Evolutionary conservation across 352 stramenopile genomes (phyloP).

Genomic region (Thalassiosira mediterranea): DNA sequence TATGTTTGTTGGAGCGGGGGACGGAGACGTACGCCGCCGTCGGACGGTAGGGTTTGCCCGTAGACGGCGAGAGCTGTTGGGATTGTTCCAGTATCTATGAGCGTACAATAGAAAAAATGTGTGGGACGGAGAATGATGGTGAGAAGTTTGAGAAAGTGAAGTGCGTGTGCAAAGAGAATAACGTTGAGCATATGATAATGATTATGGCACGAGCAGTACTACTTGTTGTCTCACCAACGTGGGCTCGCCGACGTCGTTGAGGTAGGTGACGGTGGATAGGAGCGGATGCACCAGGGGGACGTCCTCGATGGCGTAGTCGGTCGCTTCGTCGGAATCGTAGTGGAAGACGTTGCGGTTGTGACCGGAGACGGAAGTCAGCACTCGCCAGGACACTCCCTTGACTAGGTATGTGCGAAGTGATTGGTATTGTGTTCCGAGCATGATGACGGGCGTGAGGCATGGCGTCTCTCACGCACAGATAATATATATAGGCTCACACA

Average conservation of each 20-base stretch:
- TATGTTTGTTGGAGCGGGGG: not conserved
- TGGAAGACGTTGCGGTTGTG: not conserved
- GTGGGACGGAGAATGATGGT: no score
- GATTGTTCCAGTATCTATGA: no score
- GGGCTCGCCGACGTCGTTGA: not conserved
- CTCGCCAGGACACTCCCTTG: constrained; percentile 4
- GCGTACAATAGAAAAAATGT: no score
- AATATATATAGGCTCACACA: no score
- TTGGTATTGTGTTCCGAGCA: no score
- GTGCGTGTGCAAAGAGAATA: no score
- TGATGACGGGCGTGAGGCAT: no score
- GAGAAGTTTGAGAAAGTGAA: no score
- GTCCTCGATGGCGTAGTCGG: not conserved
- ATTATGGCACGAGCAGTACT: not conserved
- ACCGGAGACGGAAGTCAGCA: constrained; percentile 1
- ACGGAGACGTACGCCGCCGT: constrained; percentile 5
- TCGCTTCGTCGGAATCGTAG: constrained; percentile 6
- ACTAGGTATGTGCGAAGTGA: no score
- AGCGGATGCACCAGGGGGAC: not conserved
- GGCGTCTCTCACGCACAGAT: no score
- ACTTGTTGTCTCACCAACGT: no score
- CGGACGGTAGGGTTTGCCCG: constrained; percentile 5
- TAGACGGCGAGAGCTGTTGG: no score
- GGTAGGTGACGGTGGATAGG: constrained; percentile 9
- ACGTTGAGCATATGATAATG: constrained; percentile 6